Evolutionary conservation across 1,284 basidiomycete species (phyloP).

Genomic region (Rugiboletus extremiorientalis): DNA sequence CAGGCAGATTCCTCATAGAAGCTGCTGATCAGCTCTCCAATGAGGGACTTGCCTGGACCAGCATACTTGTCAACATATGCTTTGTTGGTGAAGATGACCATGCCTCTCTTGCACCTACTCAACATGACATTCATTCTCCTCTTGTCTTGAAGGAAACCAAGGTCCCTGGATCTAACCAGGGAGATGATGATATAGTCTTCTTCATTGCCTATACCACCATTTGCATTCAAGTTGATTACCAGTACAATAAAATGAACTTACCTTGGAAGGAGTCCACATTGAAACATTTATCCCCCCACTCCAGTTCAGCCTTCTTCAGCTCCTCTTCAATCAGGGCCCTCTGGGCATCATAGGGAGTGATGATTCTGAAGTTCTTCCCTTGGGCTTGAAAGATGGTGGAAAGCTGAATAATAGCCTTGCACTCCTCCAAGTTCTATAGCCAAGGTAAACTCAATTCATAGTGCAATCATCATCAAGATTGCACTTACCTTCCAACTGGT

Average conservation of each 20-base stretch:
- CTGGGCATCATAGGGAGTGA: slow-evolving; percentile 73
- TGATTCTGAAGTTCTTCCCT: slow-evolving; percentile 51
- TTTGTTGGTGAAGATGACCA: slow-evolving; percentile 62
- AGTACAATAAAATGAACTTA: slow-evolving; percentile 24
- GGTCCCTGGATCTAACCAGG: slow-evolving; percentile 53
- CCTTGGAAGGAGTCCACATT: slow-evolving; percentile 72
- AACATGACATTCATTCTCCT: slow-evolving; percentile 71
- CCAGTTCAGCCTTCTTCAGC: slow-evolving; percentile 45
- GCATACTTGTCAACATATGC: slow-evolving; percentile 53
- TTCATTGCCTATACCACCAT: slow-evolving; percentile 50
- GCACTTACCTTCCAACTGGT: slow-evolving; percentile 47
- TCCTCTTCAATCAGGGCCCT: slow-evolving; percentile 48
- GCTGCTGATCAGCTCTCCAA: slow-evolving; percentile 24
- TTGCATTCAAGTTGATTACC: background rate
- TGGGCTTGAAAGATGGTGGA: slow-evolving; percentile 46
- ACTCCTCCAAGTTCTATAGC: slow-evolving; percentile 51
- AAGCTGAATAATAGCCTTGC: slow-evolving; percentile 45
- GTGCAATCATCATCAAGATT: slow-evolving; percentile 7
- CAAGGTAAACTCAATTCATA: background rate
- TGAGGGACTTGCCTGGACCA: slow-evolving; percentile 35
- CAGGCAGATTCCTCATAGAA: slow-evolving; percentile 28
- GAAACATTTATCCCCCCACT: slow-evolving; percentile 61
- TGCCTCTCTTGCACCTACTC: slow-evolving; percentile 64
- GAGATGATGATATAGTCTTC: slow-evolving; percentile 62
- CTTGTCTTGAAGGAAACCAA: slow-evolving; percentile 58